These are phyloP conservation scores for Russula compacta DNA, from an alignment of 768 basidiomycete genomes.

Conservation along the genomic window DNA sequence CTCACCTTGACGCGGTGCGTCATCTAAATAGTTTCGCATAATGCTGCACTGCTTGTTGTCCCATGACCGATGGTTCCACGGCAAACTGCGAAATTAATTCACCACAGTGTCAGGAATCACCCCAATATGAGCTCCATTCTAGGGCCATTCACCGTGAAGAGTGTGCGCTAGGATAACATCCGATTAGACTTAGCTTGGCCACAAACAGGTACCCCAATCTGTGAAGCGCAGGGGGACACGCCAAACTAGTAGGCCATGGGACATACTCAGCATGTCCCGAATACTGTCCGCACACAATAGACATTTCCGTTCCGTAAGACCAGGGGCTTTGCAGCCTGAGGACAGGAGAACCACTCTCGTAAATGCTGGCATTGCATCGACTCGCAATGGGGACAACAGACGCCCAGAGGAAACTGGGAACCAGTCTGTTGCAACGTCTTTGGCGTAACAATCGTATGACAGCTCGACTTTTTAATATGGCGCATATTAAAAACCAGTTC, in stretches of 20 bases:
- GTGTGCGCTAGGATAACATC: neutral
- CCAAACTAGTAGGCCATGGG: neutral
- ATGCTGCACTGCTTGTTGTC: neutral
- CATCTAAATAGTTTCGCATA: conserved; percentile 3
- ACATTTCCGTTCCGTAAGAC: neutral
- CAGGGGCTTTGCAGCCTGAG: neutral
- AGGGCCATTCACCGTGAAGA: conserved; percentile 11
- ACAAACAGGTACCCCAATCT: conserved; percentile 1
- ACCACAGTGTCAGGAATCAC: neutral
- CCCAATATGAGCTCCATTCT: conserved; percentile 6
- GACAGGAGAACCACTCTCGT: neutral
- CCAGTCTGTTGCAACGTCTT: conserved; percentile 3
- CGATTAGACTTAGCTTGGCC: conserved; percentile 9
- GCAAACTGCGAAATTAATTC: conserved; percentile 9
- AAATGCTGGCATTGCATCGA: neutral
- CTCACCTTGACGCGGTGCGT: conserved; percentile 4
- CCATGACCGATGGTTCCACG: neutral
- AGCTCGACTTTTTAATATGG: conserved; percentile 5
- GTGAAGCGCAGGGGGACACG: neutral
- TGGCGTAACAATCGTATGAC: neutral
- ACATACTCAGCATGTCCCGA: neutral
- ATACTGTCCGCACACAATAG: neutral
- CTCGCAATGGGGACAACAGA: neutral
- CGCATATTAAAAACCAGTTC: neutral
- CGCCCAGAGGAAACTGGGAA: conserved; percentile 9